Base-by-base conservation (phyloP, 1,139 yeast genomes). In the Saccharomycopsis phalli region DNA sequence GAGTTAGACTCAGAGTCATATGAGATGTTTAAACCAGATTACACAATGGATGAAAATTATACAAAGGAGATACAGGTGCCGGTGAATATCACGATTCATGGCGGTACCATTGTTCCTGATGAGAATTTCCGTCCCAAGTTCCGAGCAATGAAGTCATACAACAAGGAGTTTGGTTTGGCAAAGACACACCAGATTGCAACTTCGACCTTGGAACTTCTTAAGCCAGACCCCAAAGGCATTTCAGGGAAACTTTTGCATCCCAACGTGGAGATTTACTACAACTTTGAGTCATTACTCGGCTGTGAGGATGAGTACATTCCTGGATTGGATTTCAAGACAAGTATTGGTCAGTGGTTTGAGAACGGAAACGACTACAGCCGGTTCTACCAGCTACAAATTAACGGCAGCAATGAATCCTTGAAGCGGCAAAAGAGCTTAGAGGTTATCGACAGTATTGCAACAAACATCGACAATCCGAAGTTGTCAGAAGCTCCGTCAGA, bases 291-390 rank as follows among this genome's bases (percentile, higher is more conserved):
- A 13, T 36, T 48, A 5, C 29, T 37, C 7, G 84, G 82, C 1
- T 61, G 79, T 49, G 80, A 76, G 51, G 88, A 80, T 55, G 88
- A 81, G 52, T 80, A 79, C 51, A 69, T 80, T 13, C 87, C 87
- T 0, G 82, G 78, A 21, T 60, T 80, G 32, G 74, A 71, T 49
- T 74, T 73, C 41, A 56, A 60, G 28, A 31, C 40, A 10, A 44
- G 47, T 21, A 38, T 44, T 29, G 18, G 37, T 36, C 47, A 44
- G 20, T 44, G 47, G 47, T 44, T 44, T 36, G 42, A 35, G 8
- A 21, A 41, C 36, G 39, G 31, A 20, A 16, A 16, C 10, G 47
- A 44, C 33, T 44, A 40, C 29, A 31, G 29, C 6, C 23, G 42
- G 16, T 38, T 31, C 23, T 40, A 37, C 30, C 32, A 37, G 13